Base-by-base conservation (phyloP, 176 grass and related monocot species). In the Oryza punctata region DNA sequence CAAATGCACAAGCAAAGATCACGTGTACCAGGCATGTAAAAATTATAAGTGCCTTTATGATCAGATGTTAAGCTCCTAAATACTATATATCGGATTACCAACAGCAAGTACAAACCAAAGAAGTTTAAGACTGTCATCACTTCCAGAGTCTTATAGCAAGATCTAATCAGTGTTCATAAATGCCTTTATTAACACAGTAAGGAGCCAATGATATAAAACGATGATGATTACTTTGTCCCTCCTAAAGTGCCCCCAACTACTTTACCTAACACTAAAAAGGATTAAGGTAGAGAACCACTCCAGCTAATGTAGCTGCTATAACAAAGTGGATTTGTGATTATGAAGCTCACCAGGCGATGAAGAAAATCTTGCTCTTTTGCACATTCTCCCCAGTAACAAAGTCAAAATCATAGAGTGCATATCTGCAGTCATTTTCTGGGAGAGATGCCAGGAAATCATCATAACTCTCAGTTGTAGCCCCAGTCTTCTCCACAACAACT, bases 361-460 rank as follows among this genome's bases (percentile, higher is more conserved):
- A 97, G 75, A 97, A 97, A 72, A 97, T 97, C 88, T 97, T 97
- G 92, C 95, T 97, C 86, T 97, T 97, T 85, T 94, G 95, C 70
- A 94, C 93, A 57, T 97, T 97, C 63, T 97, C 95, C 10, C 88
- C 95, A 65, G 95, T 97, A 64, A 97, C 95, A 46, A 97, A 97
- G 87, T 97, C 95, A 65, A 97, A 97, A 82, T 97, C 95, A 86
- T 97, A 97, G 67, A 97, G 52, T 3, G 95, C 95, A 69, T 94
- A 97, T 89, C 95, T 91, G 78, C 95, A 97, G 71, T 97, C 95
- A 63, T 97, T 97, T 79, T 97, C 92, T 82, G 95, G 95, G 65
- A 97, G 95, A 86, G 84, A 94, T 37, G 90, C 90, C 73, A 94
- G 70, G 72, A 97, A 97, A 72, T 97, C 95, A 88, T 97, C 92